A percentile compares a stretch with the other conserved stretches of the same genome.
phyloP scores from a whole-genome alignment of 768 basidiomycete species.

The Mycena indigotica region DNA sequence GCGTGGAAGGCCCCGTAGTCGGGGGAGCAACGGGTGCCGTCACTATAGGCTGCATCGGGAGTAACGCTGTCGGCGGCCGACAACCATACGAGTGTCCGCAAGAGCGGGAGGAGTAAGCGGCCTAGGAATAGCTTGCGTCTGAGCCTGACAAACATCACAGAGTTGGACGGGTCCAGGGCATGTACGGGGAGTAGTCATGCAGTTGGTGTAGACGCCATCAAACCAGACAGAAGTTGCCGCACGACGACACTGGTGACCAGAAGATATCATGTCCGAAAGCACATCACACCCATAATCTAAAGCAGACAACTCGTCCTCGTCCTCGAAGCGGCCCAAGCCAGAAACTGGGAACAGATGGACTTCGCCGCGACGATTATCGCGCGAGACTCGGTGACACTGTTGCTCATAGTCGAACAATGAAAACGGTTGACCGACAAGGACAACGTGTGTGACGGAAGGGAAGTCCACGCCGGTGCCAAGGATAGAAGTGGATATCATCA shows the following conservation, averaged over 20 bases:
- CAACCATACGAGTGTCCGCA: no score
- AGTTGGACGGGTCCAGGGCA: neutral
- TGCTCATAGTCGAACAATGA: constrained; percentile 1
- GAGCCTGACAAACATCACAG: neutral
- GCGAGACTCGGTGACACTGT: neutral
- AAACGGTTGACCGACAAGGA: neutral
- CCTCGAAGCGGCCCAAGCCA: neutral
- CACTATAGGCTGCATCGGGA: no score
- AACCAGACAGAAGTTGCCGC: neutral
- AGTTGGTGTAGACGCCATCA: neutral
- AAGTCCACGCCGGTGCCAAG: constrained; percentile 5
- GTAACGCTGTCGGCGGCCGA: no score
- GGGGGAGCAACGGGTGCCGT: no score
- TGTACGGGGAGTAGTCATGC: neutral
- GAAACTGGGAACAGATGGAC: neutral
- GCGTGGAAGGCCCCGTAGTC: no score
- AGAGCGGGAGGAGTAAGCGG: no score
- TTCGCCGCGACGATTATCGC: neutral
- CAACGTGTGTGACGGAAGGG: neutral
- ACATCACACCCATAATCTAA: neutral
- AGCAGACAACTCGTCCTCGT: neutral
- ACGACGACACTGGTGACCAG: neutral
- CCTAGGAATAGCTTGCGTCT: no score
- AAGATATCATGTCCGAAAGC: neutral
- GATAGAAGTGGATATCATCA: neutral